Evolutionary conservation across 352 stramenopile genomes (phyloP).

Genomic region (Pythium sukuiense): DNA sequence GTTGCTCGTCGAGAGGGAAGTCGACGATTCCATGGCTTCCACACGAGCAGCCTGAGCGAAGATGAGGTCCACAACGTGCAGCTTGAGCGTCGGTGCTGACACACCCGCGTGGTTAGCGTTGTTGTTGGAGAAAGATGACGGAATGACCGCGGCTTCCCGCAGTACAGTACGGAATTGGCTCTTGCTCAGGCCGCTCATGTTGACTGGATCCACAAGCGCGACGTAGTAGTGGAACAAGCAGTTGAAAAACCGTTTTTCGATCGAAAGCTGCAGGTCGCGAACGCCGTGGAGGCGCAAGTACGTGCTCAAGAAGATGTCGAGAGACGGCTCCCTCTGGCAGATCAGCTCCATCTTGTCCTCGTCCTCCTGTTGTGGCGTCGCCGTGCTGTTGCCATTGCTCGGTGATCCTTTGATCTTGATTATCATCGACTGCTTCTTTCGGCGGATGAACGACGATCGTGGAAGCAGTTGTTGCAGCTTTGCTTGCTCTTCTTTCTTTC

Average conservation of each 20-base stretch:
- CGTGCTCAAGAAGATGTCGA: slow-evolving; percentile 60
- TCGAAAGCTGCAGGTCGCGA: slow-evolving; percentile 50
- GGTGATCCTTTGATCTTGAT: slow-evolving; percentile 40
- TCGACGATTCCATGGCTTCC: slow-evolving; percentile 33
- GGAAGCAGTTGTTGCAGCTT: slow-evolving; percentile 57
- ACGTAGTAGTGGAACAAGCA: slow-evolving; percentile 72
- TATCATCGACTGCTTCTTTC: slow-evolving; percentile 73
- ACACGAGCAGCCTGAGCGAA: slow-evolving; percentile 51
- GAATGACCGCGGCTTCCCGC: slow-evolving; percentile 49
- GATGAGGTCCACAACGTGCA: slow-evolving; percentile 64
- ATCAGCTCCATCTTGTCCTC: slow-evolving; percentile 55
- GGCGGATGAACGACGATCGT: slow-evolving; percentile 60
- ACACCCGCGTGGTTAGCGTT: not conserved
- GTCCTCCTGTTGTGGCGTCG: not conserved
- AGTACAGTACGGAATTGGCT: slow-evolving; percentile 62
- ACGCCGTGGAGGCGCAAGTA: slow-evolving; percentile 49
- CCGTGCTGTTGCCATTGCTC: slow-evolving; percentile 19
- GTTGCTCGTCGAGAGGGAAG: not conserved
- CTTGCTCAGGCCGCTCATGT: slow-evolving; percentile 54
- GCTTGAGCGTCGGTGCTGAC: slow-evolving; percentile 38
- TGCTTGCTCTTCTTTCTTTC: slow-evolving; percentile 53
- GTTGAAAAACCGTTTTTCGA: slow-evolving; percentile 65
- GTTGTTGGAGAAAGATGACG: slow-evolving; percentile 24
- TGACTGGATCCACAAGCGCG: slow-evolving; percentile 47
- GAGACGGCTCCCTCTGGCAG: slow-evolving; percentile 47